phyloP scores from a whole-genome alignment of 139 green algal species.

The Chlamydomonas eustigma region DNA sequence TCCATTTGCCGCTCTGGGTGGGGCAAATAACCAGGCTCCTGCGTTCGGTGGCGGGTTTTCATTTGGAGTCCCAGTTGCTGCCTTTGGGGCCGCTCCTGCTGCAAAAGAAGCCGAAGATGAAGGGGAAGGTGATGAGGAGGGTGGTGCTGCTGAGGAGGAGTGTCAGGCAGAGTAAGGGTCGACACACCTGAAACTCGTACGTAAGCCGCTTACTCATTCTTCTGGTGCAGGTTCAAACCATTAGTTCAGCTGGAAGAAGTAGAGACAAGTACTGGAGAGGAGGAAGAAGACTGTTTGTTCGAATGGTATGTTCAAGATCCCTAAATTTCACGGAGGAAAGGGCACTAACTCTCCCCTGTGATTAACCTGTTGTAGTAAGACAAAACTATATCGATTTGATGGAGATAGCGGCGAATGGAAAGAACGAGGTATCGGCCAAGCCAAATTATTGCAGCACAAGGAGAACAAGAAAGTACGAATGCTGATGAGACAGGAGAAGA shows the following conservation, averaged over 20 bases:
- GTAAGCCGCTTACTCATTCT: constrained; percentile 52
- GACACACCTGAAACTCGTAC: constrained; percentile 85
- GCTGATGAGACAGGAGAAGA: constrained; percentile 97
- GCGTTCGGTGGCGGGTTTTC: constrained; percentile 45
- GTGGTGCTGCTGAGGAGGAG: constrained; percentile 77
- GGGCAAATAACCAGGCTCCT: background rate
- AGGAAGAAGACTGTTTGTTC: constrained; percentile 83
- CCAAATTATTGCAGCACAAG: constrained; percentile 94
- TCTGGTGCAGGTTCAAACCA: constrained; percentile 65
- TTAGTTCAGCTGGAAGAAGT: constrained; percentile 97
- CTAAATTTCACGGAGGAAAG: background rate
- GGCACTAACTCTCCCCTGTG: background rate
- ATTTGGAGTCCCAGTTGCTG: constrained; percentile 68
- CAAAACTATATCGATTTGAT: constrained; percentile 97
- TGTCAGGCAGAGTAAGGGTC: constrained; percentile 68
- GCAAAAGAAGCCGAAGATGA: constrained; percentile 20
- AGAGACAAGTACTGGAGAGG: constrained; percentile 88
- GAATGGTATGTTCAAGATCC: constrained; percentile 72
- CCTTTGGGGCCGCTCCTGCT: constrained; percentile 21
- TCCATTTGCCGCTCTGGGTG: constrained; percentile 52
- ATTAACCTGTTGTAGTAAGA: constrained; percentile 72
- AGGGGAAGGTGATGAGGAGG: constrained; percentile 38
- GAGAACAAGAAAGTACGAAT: constrained; percentile 85
- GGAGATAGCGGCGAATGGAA: constrained; percentile 92
- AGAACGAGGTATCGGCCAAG: constrained; percentile 88